Evolutionary conservation across 345 rosid genomes (phyloP).

Genomic region (Ceriops zippeliana): DNA sequence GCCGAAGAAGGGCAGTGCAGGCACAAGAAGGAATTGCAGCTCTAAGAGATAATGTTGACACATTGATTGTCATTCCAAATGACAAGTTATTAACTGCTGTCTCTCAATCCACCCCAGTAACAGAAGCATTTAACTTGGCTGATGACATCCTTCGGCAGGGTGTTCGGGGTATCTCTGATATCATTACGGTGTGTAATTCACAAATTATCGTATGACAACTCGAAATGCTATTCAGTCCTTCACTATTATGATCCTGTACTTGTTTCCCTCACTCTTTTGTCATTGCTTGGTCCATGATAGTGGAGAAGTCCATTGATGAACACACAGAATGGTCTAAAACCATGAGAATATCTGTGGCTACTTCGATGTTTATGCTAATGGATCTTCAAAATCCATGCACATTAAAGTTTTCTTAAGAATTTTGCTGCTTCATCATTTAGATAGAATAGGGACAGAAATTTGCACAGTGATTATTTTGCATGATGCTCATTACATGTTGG

Average conservation of each 20-base stretch:
- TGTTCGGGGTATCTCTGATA: slow-evolving; percentile 96
- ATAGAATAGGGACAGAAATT: too few species aligned
- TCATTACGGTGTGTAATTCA: slow-evolving; percentile 61
- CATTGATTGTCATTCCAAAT: slow-evolving; percentile 91
- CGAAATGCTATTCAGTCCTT: slow-evolving; percentile 1
- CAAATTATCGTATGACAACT: slow-evolving; percentile 1
- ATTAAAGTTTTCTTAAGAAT: too few species aligned
- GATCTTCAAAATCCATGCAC: too few species aligned
- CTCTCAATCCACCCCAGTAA: slow-evolving; percentile 82
- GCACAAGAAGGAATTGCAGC: slow-evolving; percentile 98
- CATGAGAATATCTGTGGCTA: too few species aligned
- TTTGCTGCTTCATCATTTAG: too few species aligned
- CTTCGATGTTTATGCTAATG: too few species aligned
- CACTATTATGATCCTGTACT: not conserved
- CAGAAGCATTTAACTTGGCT: slow-evolving; percentile 95
- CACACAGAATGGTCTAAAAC: not conserved
- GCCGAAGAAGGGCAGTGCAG: slow-evolving; percentile 85
- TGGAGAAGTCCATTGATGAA: not conserved
- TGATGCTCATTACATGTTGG: not conserved
- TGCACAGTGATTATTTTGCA: too few species aligned
- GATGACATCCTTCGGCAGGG: slow-evolving; percentile 98
- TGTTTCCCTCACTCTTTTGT: slow-evolving; percentile 3
- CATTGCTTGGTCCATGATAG: slow-evolving; percentile 1
- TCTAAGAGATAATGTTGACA: slow-evolving; percentile 91
- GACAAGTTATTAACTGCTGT: slow-evolving; percentile 94